phyloP scores from a whole-genome alignment of 768 basidiomycete genomes.

The Auricularia heimuer region DNA sequence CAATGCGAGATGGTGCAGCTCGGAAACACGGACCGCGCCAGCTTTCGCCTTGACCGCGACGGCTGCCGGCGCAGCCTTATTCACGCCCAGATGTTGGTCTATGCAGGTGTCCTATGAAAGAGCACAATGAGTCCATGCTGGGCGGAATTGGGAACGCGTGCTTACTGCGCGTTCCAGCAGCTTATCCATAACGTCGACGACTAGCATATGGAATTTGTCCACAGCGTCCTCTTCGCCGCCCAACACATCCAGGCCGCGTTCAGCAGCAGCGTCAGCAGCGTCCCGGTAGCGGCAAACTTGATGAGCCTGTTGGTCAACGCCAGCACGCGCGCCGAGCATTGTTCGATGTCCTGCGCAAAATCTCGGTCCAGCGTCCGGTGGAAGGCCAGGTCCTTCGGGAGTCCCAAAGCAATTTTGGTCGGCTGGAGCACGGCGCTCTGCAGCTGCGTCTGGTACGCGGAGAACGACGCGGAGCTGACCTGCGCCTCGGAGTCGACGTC shows the following conservation, averaged over 20 bases:
- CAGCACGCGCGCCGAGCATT: slow-evolving; percentile 55
- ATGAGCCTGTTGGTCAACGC: slow-evolving; percentile 57
- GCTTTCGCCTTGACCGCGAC: slow-evolving; percentile 43
- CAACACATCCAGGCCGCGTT: slow-evolving; percentile 50
- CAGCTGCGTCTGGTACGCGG: slow-evolving; percentile 44
- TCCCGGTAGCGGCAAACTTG: slow-evolving; percentile 52
- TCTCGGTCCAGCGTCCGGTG: slow-evolving; percentile 75
- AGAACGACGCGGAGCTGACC: slow-evolving; percentile 26
- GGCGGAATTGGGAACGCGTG: not conserved
- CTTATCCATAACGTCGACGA: slow-evolving; percentile 80
- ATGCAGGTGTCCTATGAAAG: slow-evolving; percentile 61
- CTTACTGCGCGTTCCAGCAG: slow-evolving; percentile 76
- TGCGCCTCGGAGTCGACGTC: not conserved
- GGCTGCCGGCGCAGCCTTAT: slow-evolving; percentile 43
- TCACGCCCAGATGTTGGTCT: slow-evolving; percentile 66
- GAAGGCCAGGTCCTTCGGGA: slow-evolving; percentile 75
- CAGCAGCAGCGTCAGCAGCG: slow-evolving; percentile 49
- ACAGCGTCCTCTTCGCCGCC: slow-evolving; percentile 69
- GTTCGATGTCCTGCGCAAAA: slow-evolving; percentile 63
- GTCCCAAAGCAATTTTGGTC: slow-evolving; percentile 47
- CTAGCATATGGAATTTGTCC: slow-evolving; percentile 64
- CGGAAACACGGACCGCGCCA: slow-evolving; percentile 16
- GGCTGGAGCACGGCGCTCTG: slow-evolving; percentile 54
- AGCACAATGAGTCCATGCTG: not conserved
- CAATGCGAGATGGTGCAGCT: slow-evolving; percentile 6